Evolutionary conservation across 257 asterid species (phyloP).

Genomic region (Plantago ovata): DNA sequence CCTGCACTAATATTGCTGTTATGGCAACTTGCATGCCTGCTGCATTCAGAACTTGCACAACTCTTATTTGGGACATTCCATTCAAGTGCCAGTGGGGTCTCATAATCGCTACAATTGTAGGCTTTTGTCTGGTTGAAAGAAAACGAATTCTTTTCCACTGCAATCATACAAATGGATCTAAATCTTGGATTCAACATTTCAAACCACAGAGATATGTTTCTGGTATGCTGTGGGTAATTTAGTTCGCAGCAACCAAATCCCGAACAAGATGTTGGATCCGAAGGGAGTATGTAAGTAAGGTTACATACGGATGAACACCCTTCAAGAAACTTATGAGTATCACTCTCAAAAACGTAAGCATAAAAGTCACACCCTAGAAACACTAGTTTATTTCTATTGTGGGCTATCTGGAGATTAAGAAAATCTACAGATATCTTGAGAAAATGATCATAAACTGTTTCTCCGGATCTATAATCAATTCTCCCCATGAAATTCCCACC

Average conservation of each 20-base stretch:
- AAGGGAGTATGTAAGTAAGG: neutral
- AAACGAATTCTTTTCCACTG: constrained; percentile 12
- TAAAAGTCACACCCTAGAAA: constrained; percentile 33
- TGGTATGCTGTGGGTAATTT: neutral
- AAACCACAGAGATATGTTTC: neutral
- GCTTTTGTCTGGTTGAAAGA: neutral
- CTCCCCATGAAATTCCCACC: neutral
- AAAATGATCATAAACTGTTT: neutral
- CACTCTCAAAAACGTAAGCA: constrained; percentile 17
- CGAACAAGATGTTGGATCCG: constrained; percentile 19
- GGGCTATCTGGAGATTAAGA: constrained; percentile 4
- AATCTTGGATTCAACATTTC: constrained; percentile 17
- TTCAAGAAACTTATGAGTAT: constrained; percentile 4
- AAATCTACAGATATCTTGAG: neutral
- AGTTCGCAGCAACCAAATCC: constrained; percentile 27
- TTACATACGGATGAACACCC: constrained; percentile 29
- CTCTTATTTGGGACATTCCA: constrained; percentile 28
- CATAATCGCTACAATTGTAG: neutral
- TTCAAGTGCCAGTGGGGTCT: constrained; percentile 3
- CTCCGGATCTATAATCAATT: constrained; percentile 17
- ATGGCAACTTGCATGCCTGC: constrained; percentile 15
- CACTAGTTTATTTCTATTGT: constrained; percentile 17
- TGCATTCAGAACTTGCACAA: constrained; percentile 18
- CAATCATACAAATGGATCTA: constrained; percentile 1
- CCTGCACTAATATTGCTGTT: constrained; percentile 15